Percentiles rank a stretch among this genome's conserved stretches.
phyloP scores from a whole-genome alignment of 306 rosid genomes.

The Pyrus bretschneideri region DNA sequence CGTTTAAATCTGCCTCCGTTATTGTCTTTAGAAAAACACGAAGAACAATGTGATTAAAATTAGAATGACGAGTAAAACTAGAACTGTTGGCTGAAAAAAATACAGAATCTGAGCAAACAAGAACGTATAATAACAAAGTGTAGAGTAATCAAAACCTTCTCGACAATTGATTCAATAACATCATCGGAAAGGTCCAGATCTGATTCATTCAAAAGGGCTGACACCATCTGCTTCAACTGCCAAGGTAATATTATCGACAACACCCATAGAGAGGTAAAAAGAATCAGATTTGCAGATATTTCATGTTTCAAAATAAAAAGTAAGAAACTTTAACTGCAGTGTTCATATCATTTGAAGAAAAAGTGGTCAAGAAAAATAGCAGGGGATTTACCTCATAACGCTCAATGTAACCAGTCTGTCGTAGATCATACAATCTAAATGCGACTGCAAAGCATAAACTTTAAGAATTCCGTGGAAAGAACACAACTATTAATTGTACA shows the following conservation, averaged over 20 bases:
- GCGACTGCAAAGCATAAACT: constrained; percentile 43
- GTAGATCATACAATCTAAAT: constrained; percentile 63
- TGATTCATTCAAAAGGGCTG: constrained; percentile 57
- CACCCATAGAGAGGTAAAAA: constrained; percentile 1
- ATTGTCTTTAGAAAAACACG: constrained; percentile 36
- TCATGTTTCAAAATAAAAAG: not conserved
- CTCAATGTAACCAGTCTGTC: constrained; percentile 57
- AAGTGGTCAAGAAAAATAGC: not conserved
- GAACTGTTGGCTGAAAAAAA: not conserved
- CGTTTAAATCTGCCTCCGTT: constrained; percentile 54
- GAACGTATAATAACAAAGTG: not conserved
- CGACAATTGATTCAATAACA: constrained; percentile 44
- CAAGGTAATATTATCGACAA: not conserved
- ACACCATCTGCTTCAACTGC: constrained; percentile 78
- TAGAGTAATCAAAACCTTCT: constrained; percentile 39
- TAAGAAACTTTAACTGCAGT: not conserved
- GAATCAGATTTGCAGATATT: not conserved
- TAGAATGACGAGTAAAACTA: not conserved
- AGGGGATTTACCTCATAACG: constrained; percentile 35
- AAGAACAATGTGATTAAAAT: not conserved
- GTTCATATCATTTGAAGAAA: not conserved
- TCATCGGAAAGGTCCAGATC: constrained; percentile 46
- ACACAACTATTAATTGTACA: not conserved
- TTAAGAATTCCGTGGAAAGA: not conserved
- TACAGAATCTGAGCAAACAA: not conserved